Conservation (phyloP, 345 rosid genomes). For the Xanthoceras sorbifolium region DNA sequence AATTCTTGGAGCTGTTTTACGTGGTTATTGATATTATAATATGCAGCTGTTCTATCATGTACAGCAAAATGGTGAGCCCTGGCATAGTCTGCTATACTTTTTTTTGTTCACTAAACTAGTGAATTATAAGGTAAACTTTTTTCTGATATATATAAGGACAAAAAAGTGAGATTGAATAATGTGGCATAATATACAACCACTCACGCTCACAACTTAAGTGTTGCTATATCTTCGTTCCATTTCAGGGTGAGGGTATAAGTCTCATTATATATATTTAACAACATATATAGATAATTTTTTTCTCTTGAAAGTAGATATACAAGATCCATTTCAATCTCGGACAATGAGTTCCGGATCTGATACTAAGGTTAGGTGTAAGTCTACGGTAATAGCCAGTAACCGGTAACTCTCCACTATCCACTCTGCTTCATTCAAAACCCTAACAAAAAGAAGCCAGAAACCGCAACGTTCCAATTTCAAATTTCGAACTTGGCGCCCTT, state of each 20-base stretch:
- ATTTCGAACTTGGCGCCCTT: constrained; percentile 54
- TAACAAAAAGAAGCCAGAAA: neutral
- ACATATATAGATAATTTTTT: too few species aligned
- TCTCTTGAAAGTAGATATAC: too few species aligned
- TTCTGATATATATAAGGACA: too few species aligned
- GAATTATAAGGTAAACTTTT: neutral
- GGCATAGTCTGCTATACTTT: neutral
- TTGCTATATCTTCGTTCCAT: too few species aligned
- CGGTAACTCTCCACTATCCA: neutral
- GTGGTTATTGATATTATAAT: too few species aligned
- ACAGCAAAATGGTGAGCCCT: neutral
- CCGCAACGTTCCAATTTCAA: constrained; percentile 46
- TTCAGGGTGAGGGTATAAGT: too few species aligned
- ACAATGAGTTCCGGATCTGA: neutral
- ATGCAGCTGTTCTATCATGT: too few species aligned
- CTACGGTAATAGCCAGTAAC: constrained; percentile 12
- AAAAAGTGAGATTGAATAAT: neutral
- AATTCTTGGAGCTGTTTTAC: too few species aligned
- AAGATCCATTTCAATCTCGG: neutral
- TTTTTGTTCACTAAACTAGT: neutral
- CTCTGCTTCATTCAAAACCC: constrained; percentile 21
- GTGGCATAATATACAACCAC: neutral
- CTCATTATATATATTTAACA: too few species aligned
- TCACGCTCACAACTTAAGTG: too few species aligned
- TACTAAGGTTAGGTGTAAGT: neutral